Conservation (phyloP, 2,329 filamentous ascomycete genomes). For the Trematosphaeria pertusa region DNA sequence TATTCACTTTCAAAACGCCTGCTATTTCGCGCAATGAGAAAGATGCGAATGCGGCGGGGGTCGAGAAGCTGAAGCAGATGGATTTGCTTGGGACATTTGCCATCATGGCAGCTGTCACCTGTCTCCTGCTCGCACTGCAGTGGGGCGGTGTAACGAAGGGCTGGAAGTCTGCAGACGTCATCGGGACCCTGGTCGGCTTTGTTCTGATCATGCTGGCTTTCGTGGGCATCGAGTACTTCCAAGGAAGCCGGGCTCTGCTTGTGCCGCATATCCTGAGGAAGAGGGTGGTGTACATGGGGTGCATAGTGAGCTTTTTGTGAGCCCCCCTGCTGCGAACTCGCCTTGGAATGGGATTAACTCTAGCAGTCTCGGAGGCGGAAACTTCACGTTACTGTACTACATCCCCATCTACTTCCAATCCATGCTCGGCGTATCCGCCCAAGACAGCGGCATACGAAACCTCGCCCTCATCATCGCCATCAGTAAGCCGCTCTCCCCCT, state of each 20-base stretch:
- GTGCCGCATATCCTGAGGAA: constrained; percentile 12
- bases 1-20: constrained; percentile 37
- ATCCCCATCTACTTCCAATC: constrained; percentile 16
- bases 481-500: constrained; percentile 8
- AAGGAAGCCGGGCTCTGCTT: neutral
- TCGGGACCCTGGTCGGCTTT: constrained; percentile 54
- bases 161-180: constrained; percentile 42
- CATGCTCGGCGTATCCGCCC: constrained; percentile 1
- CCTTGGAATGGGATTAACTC: neutral
- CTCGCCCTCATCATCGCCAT: constrained; percentile 3
- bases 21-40: constrained; percentile 7
- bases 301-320: neutral
- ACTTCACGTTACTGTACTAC: constrained; percentile 6
- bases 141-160: constrained; percentile 45
- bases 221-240: constrained; percentile 32
- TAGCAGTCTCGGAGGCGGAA: neutral
- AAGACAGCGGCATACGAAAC: constrained; percentile 1
- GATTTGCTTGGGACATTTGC: constrained; percentile 51
- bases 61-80: constrained; percentile 37
- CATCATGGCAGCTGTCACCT: constrained; percentile 48
- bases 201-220: constrained; percentile 45
- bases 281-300: constrained; percentile 1
- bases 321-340: neutral
- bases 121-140: constrained; percentile 54
- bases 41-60: neutral